phyloP scores from a whole-genome alignment of 139 green algal genomes.

The Closterium sp. region DNA sequence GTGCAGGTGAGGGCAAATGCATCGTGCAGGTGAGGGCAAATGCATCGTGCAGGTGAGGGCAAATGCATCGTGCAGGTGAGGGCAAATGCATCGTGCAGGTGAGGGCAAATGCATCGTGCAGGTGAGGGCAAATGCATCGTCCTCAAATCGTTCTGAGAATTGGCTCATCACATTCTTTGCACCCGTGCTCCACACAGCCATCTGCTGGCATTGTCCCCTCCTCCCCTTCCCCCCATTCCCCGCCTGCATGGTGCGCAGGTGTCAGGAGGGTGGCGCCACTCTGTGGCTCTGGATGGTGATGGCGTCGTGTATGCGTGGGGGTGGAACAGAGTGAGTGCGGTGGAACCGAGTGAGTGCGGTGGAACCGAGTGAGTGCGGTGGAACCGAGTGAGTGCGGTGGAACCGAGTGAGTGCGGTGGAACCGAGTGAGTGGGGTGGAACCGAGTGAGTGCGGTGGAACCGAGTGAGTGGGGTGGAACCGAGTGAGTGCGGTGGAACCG shows the following conservation, averaged over 20 bases:
- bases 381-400: neutral
- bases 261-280: slow-evolving; percentile 82
- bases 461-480: neutral
- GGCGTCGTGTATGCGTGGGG: slow-evolving; percentile 74
- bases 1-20: slow-evolving; percentile 10
- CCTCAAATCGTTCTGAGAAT: too few species aligned
- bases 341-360: neutral
- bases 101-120: neutral
- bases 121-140: too few species aligned
- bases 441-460: neutral
- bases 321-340: slow-evolving; percentile 78
- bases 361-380: neutral
- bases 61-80: neutral
- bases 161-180: too few species aligned
- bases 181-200: neutral
- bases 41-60: slow-evolving; percentile 27
- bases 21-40: neutral
- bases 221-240: neutral
- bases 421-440: neutral
- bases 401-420: neutral
- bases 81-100: slow-evolving; percentile 33
- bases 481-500: neutral
- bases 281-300: slow-evolving; percentile 60
- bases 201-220: neutral
- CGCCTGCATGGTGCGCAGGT: slow-evolving; percentile 37